A percentile compares a stretch with the other conserved stretches of the same genome.
Evolutionary conservation across 192 early-diverging fungal species (phyloP).

Genomic region (Dissophora globulifera): DNA sequence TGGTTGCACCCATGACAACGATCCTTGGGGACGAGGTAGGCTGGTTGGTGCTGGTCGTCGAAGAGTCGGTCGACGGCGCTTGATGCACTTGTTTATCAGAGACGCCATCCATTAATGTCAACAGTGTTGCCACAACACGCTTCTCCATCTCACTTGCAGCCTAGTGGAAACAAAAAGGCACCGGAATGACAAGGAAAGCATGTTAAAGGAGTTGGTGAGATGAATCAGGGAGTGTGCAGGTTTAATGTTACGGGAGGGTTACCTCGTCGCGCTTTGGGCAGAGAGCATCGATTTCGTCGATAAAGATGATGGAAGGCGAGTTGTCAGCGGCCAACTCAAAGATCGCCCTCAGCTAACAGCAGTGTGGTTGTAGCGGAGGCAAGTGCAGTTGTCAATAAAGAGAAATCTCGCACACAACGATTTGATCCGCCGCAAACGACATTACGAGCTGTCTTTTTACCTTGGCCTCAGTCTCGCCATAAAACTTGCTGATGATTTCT

Average conservation of each 20-base stretch:
- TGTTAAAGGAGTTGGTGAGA: too few relatives aligned
- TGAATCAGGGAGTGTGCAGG: too few relatives aligned
- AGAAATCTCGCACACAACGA: too few relatives aligned
- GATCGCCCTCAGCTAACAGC: slow-evolving; percentile 70
- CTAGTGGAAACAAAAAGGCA: too few relatives aligned
- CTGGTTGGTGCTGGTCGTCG: slow-evolving; percentile 3
- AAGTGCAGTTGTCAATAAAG: not conserved
- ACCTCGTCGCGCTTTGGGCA: slow-evolving; percentile 89
- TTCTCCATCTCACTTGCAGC: slow-evolving; percentile 85
- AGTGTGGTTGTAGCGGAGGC: not conserved
- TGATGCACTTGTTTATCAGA: slow-evolving; percentile 31
- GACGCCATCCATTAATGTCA: slow-evolving; percentile 93
- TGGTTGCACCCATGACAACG: slow-evolving; percentile 93
- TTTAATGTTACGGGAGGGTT: too few relatives aligned
- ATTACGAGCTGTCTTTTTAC: too few relatives aligned
- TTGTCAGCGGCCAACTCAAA: slow-evolving; percentile 78
- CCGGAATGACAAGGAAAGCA: too few relatives aligned
- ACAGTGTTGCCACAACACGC: slow-evolving; percentile 91
- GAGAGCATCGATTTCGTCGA: slow-evolving; percentile 94
- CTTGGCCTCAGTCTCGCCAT: slow-evolving; percentile 94
- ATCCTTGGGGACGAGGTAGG: slow-evolving; percentile 52
- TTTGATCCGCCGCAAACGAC: too few relatives aligned
- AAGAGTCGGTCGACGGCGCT: too few relatives aligned
- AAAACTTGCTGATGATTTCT: slow-evolving; percentile 89
- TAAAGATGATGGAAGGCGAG: slow-evolving; percentile 88